These are phyloP conservation scores for Aspergillus brunneoviolaceus DNA, from an alignment of 2,329 filamentous ascomycete species.

Conservation along the genomic window DNA sequence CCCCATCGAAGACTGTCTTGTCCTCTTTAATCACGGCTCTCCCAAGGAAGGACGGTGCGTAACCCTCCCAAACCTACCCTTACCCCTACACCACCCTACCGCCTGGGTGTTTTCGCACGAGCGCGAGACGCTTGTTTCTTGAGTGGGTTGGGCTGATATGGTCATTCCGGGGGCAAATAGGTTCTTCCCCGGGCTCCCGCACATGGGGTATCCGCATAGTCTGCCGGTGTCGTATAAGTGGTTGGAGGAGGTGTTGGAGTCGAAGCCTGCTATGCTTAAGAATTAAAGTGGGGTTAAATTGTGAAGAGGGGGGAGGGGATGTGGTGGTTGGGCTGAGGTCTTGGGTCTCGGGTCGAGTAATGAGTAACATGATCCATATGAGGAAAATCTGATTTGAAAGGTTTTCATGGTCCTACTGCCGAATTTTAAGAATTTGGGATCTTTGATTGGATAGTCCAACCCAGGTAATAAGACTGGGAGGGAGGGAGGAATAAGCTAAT, in stretches of 20 bases:
- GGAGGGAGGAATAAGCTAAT: background rate
- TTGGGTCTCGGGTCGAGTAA: too few relatives aligned
- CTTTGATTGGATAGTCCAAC: background rate
- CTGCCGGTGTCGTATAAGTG: constrained; percentile 40
- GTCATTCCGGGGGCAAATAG: constrained; percentile 11
- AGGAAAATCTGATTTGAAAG: too few relatives aligned
- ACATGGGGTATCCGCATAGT: constrained; percentile 65
- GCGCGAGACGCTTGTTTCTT: background rate
- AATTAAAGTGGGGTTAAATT: constrained; percentile 15
- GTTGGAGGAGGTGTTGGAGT: constrained; percentile 33
- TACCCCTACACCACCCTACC: too few relatives aligned
- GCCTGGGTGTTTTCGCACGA: too few relatives aligned
- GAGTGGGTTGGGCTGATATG: background rate
- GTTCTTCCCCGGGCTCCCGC: constrained; percentile 59
- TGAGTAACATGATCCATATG: too few relatives aligned
- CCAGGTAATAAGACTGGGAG: background rate
- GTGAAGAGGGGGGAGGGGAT: too few relatives aligned
- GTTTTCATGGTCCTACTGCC: too few relatives aligned
- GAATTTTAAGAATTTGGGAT: background rate
- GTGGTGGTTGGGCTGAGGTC: background rate
- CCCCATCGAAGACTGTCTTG: constrained; percentile 66
- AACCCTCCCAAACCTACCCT: background rate
- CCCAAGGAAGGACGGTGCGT: constrained; percentile 62
- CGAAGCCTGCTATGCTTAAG: constrained; percentile 19
- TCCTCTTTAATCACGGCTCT: constrained; percentile 63